phyloP scores from a whole-genome alignment of 331 rosid genomes.

The Arachis monticola region DNA sequence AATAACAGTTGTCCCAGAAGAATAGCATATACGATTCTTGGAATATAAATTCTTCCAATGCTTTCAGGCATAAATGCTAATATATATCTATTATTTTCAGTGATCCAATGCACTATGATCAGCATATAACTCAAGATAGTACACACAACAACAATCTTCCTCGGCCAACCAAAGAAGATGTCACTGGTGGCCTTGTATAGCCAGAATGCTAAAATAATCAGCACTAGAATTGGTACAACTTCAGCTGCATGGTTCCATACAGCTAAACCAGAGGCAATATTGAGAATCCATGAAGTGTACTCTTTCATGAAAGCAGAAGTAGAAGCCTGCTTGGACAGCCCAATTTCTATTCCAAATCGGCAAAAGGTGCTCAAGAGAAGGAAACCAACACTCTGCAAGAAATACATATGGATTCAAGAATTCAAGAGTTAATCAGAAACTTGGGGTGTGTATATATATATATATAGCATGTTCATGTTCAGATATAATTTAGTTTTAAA shows the following conservation, averaged over 20 bases:
- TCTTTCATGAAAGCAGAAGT: conserved; percentile 72
- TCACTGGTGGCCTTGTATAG: conserved; percentile 54
- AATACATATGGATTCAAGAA: conserved; percentile 23
- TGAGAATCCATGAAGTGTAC: conserved; percentile 72
- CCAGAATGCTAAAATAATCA: conserved; percentile 71
- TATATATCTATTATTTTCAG: conserved; percentile 53
- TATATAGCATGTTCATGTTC: neutral
- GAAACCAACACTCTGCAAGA: conserved; percentile 78
- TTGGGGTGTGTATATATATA: neutral
- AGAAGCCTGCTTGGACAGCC: conserved; percentile 85
- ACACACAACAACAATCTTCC: conserved; percentile 61
- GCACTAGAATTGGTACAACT: conserved; percentile 59
- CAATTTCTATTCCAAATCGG: conserved; percentile 86
- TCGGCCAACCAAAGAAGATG: conserved; percentile 50
- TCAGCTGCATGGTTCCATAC: conserved; percentile 64
- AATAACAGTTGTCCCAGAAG: conserved; percentile 73
- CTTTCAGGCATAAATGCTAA: conserved; percentile 49
- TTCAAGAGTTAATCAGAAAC: conserved; percentile 35
- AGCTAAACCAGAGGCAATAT: conserved; percentile 54
- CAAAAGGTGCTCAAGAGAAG: conserved; percentile 79
- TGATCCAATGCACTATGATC: conserved; percentile 67
- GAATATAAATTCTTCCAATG: conserved; percentile 64
- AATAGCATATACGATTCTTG: conserved; percentile 69
- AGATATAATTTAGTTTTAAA: conserved; percentile 26
- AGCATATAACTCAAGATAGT: conserved; percentile 69